Evolutionary conservation across 2,329 filamentous ascomycete species (phyloP), one percentile per base, ranked within the genome.

Genomic region (Alternaria panax): DNA sequence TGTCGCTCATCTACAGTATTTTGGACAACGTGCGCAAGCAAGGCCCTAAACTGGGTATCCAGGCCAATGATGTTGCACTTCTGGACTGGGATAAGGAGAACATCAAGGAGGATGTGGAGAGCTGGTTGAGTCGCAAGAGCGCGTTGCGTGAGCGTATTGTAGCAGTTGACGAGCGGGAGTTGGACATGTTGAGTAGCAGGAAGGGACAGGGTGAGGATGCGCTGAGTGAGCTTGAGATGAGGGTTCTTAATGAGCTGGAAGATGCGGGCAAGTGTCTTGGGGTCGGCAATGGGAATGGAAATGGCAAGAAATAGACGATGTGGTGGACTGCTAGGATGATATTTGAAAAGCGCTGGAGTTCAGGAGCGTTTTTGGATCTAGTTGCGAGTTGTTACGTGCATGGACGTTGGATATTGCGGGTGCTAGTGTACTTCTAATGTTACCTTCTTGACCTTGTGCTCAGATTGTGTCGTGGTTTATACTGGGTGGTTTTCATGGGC

Each of bases 51-150:
- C 48, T 75, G 8, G 86, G 85, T 1, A 80, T 88, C 12, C 82
- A 86, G 54, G 77, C 82, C 6, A 79, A 79, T 14, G 89, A 92
- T 24, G 88, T 97, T 1, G 86, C 89, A 14, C 82, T 86, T 8
- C 83, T 97, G 7, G 84, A 87, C 52, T 96, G 92, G 89, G 92
- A 97, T 72, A 84, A 86, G 12, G 83, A 84, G 0, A 83, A 84
- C 2, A 85, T 96, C 46, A 85, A 90, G 65, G 93, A 96, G 74
- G 92, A 95, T 69, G 87, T 96, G 5, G 92, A 96, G 66, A 91
- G 91, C 65, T 92, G 92, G 84, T 80, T 97, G 27, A 88, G 88
- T 53, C 85, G 88, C 58, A 87, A 87, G 65, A 81, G 89, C 54
- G 81, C 89, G 59, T 80, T 97, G 56, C 85, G 89, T 52, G 89